Conservation (phyloP, 129 eudicot genomes). For the Gnaphalium uliginosum region DNA sequence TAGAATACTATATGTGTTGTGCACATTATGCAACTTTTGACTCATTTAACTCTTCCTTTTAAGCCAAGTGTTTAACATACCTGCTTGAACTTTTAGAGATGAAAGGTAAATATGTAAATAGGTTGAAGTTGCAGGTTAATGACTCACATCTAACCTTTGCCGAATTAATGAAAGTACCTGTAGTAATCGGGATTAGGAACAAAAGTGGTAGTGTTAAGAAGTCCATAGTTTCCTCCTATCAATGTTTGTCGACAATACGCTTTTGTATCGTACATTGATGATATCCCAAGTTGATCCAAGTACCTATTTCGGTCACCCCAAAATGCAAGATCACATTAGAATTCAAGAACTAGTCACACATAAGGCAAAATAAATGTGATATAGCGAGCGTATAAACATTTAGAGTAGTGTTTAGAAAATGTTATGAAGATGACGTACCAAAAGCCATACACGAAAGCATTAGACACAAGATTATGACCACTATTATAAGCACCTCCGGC, state of each 20-base stretch:
- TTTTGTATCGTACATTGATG: constrained; percentile 56
- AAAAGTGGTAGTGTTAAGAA: constrained; percentile 60
- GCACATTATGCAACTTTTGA: background rate
- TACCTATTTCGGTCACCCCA: constrained; percentile 41
- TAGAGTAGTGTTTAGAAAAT: no score
- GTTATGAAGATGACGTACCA: constrained; percentile 41
- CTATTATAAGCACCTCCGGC: constrained; percentile 85
- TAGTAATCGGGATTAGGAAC: constrained; percentile 71
- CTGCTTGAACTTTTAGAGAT: background rate
- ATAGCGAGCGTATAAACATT: background rate
- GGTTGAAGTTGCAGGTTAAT: background rate
- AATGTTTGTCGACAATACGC: constrained; percentile 66
- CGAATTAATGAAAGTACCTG: constrained; percentile 36
- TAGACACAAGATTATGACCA: constrained; percentile 59
- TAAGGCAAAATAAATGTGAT: background rate
- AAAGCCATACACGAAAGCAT: constrained; percentile 60
- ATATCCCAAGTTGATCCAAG: constrained; percentile 76
- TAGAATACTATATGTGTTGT: background rate
- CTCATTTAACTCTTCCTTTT: background rate
- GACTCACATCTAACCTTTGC: background rate
- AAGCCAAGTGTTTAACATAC: background rate
- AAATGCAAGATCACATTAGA: background rate
- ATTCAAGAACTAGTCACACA: background rate
- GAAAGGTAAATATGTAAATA: background rate
- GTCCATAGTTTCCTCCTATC: constrained; percentile 72